Base-by-base conservation (phyloP, 2,329 filamentous ascomycete genomes). In the Microdochium paspali region DNA sequence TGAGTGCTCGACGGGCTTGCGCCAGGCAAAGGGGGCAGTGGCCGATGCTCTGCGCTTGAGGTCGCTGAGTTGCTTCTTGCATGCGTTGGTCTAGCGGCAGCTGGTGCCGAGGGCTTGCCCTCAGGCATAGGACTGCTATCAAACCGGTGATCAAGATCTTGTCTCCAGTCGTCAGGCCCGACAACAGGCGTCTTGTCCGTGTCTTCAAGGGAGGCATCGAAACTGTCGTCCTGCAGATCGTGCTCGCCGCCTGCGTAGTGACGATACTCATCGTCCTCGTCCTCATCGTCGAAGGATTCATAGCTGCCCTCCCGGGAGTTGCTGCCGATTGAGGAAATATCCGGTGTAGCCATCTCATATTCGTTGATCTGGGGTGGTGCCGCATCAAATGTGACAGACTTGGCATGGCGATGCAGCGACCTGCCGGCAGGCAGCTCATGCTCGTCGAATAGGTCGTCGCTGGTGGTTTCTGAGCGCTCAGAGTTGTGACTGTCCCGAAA, bases 121-220 rank as follows among this genome's bases (percentile, higher is more conserved):
- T 80, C 79, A 6, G 83, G 80, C 69, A 79, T 80, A 1, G 85
- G 84, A 59, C 83, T 89, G 50, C 75, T 78, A 39, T 85, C 82
- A 56, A 87, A 93, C 1, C 82, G 79, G 56, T 89, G 80, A 31
- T 87, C 82, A 25, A 82, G 62, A 68, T 87, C 69, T 69, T 90
- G 87, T 53, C 87, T 82, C 93, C 93, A 98, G 62, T 96, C 90
- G 58, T 97, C 93, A 1, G 93, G 93, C 21, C 94, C 80, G n/a
- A 98, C 91, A 10, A 98, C 93, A 0, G 93, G 93, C 1, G 93
- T 97, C 73, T 97, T 97, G 60, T 95, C 89, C 4, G 89, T 91
- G 60, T 97, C 91, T 66, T 97, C 91, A 1, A 97, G 76, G 6
- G 90, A 95, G 13, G 88, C 91, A 66, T 97, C 91, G 56, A 97